Conservation (phyloP, 345 rosid species). For the Melaleuca alternifolia region DNA sequence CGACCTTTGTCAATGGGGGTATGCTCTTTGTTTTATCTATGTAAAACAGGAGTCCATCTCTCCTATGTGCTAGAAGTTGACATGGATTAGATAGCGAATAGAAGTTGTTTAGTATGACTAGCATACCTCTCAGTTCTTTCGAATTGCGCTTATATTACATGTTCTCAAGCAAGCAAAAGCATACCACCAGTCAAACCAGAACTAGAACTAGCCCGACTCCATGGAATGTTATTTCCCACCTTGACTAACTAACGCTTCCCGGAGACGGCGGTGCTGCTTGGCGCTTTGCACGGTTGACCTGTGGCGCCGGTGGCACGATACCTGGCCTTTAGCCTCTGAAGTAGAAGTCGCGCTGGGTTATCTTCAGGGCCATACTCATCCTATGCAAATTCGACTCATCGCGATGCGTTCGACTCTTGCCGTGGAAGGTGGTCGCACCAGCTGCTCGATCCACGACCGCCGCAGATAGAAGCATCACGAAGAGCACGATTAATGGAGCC, state of each 20-base stretch:
- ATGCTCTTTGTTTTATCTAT: background rate
- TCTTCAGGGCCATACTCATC: background rate
- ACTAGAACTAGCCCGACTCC: too few species aligned
- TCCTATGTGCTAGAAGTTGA: background rate
- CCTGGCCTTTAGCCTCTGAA: too few species aligned
- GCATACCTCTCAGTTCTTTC: background rate
- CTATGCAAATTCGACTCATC: background rate
- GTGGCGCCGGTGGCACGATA: too few species aligned
- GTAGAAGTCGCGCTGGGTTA: background rate
- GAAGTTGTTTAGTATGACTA: background rate
- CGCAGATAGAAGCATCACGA: background rate
- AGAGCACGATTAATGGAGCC: background rate
- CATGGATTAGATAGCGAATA: background rate
- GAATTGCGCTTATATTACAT: too few species aligned
- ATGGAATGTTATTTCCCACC: too few species aligned
- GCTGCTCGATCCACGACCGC: background rate
- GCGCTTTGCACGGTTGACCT: too few species aligned
- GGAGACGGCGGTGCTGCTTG: too few species aligned
- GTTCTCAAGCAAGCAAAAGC: too few species aligned
- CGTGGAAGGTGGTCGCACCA: background rate
- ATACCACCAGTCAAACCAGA: too few species aligned
- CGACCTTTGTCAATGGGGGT: fast-evolving
- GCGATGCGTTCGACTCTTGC: background rate
- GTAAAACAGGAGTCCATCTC: background rate
- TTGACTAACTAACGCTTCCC: too few species aligned